Base-by-base conservation (phyloP, 2,329 filamentous ascomycete genomes). In the Sporothrix globosa region DNA sequence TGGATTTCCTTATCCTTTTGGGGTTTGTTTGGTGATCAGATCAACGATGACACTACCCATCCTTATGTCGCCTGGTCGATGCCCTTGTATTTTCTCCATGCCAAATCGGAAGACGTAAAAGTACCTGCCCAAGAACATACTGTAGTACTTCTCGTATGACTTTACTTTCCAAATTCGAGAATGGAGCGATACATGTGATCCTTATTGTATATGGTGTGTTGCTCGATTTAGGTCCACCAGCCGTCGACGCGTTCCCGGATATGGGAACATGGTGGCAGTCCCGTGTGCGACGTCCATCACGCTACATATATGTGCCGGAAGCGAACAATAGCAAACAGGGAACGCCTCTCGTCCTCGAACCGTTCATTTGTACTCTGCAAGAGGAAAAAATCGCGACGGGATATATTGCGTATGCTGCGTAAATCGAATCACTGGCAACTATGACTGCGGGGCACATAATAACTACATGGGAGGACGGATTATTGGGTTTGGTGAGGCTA, bases 241-340 rank as follows among this genome's bases (percentile, higher is more conserved):
- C 58, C 60, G 6, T 53, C 21, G 58, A 46, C 19, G 63, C 46
- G 19, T 66, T 19, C 63, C 19, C 46, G 19, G 46, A 39, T 66
- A 66, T 46, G 63, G 63, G 46, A 50, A 39, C 27, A 52, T 27
- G 63, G 46, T 14, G 3, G 4, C 9, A 41, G 39, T 14, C 13
- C 14, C 11, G 27, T 21, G 46, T 63, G 39, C 21, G 39, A 63
- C 44, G 14, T 52, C 27, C 44, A 39, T 9, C 63, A 53, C 53
- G 27, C 27, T 52, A 66, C 46, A 66, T 52, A 66, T 66, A 66
- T 66, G 46, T 52, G 63, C 27, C 24, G 44, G 27, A 39, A 39
- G 46, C 39, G 27, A 44, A 39, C 39, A 63, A 27, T 63, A 63
- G 9, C 39, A 63, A 41, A 34, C 17, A 60, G 21, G 19, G 39